Evolutionary conservation across 805 yeast genomes (phyloP).

Genomic region (Spathaspora girioi): DNA sequence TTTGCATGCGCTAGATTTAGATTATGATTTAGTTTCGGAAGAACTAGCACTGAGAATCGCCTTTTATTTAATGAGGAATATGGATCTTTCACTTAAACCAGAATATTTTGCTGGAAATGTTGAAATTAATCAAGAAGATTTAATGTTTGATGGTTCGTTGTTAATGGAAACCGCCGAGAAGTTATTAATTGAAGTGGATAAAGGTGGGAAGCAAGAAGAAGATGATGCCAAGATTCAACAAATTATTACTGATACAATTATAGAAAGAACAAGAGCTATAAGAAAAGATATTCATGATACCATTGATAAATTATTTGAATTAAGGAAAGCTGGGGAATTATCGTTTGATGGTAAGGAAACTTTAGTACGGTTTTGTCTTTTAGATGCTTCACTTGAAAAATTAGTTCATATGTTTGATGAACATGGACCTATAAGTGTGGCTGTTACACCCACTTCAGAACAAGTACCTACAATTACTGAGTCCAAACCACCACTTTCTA

Average conservation of each 20-base stretch:
- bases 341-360: constrained; percentile 56
- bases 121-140: constrained; percentile 41
- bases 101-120: constrained; percentile 8
- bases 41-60: constrained; percentile 53
- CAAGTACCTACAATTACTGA: background rate
- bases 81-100: constrained; percentile 43
- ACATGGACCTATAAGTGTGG: constrained; percentile 19
- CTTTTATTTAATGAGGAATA: constrained; percentile 53
- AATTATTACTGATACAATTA: constrained; percentile 46
- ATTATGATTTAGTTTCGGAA: constrained; percentile 50
- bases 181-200: constrained; percentile 44
- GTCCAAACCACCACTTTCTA: background rate
- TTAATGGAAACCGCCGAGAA: constrained; percentile 72
- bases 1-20: constrained; percentile 51
- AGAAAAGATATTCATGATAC: constrained; percentile 49
- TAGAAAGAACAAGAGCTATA: constrained; percentile 48
- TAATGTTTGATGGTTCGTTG: constrained; percentile 72
- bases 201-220: constrained; percentile 29
- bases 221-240: constrained; percentile 35
- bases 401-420: constrained; percentile 49
- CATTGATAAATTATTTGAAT: constrained; percentile 47
- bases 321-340: constrained; percentile 42
- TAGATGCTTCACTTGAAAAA: constrained; percentile 53
- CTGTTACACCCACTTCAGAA: constrained; percentile 15
- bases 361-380: constrained; percentile 47